Evolutionary conservation across 108 stramenopile species (phyloP).

Genomic region (Aureococcus anophagefferens): DNA sequence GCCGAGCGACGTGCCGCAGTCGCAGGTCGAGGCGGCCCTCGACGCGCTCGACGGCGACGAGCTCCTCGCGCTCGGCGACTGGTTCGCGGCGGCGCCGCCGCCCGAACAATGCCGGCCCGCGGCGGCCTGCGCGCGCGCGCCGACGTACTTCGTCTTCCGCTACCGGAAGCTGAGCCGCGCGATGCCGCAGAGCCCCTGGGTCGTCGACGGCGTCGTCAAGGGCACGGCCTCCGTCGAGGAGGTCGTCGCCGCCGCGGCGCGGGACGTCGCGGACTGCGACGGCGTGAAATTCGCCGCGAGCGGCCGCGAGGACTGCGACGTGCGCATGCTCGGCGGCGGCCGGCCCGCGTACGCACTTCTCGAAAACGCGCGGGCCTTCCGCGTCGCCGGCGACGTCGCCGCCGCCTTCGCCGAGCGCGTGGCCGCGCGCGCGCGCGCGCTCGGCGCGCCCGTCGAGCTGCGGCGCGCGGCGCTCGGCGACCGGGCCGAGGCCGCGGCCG

Average conservation of each 20-base stretch:
- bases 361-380: constrained; percentile 7
- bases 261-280: not conserved
- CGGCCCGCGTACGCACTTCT: constrained; percentile 39
- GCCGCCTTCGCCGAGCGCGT: not conserved
- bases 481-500: constrained; percentile 2
- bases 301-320: constrained; percentile 52
- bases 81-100: too few relatives aligned
- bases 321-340: constrained; percentile 48
- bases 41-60: not conserved
- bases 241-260: not conserved
- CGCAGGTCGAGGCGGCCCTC: not conserved
- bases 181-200: not conserved
- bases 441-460: constrained; percentile 6
- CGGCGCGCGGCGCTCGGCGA: constrained; percentile 10
- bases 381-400: not conserved
- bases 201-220: not conserved
- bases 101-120: not conserved
- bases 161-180: not conserved
- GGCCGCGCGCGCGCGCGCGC: constrained; percentile 5
- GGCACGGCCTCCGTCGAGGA: not conserved
- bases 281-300: constrained; percentile 23
- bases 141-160: not conserved
- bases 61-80: not conserved
- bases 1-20: not conserved
- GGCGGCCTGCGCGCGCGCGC: not conserved